These are phyloP conservation scores for Rusavskia elegans DNA, from an alignment of 495 filamentous ascomycete species.

Conservation along the genomic window DNA sequence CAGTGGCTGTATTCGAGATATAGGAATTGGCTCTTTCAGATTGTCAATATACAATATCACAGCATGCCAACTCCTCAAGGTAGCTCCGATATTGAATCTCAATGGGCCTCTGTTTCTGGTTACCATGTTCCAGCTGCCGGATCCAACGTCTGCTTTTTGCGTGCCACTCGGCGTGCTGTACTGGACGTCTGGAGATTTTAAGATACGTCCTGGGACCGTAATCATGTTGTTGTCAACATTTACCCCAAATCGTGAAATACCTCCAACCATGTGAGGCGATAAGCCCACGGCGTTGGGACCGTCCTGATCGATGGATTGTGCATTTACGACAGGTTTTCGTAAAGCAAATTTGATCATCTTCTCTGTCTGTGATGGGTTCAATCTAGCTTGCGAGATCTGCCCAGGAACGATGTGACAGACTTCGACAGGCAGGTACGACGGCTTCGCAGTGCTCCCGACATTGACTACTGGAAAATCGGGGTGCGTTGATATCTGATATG, in stretches of 20 bases:
- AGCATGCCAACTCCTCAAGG: constrained; percentile 8
- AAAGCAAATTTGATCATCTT: constrained; percentile 56
- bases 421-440: constrained; percentile 51
- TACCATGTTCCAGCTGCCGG: constrained; percentile 41
- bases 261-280: constrained; percentile 20
- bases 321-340: constrained; percentile 46
- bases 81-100: constrained; percentile 21
- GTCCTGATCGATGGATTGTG: constrained; percentile 40
- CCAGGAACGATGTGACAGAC: constrained; percentile 46
- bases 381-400: constrained; percentile 40
- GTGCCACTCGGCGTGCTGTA: constrained; percentile 21
- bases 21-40: too few relatives aligned
- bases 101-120: constrained; percentile 13
- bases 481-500: too few relatives aligned
- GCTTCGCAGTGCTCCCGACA: constrained; percentile 37
- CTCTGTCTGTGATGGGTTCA: constrained; percentile 37
- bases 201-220: constrained; percentile 46
- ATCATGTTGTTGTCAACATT: constrained; percentile 35
- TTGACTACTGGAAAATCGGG: constrained; percentile 30
- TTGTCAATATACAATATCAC: too few relatives aligned
- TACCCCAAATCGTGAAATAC: constrained; percentile 22
- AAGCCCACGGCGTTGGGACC: constrained; percentile 34
- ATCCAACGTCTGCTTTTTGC: constrained; percentile 9
- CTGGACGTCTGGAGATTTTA: constrained; percentile 33
- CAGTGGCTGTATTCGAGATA: too few relatives aligned